Conservation (phyloP, 2,329 filamentous ascomycete species). For the Rutstroemia sp. region DNA sequence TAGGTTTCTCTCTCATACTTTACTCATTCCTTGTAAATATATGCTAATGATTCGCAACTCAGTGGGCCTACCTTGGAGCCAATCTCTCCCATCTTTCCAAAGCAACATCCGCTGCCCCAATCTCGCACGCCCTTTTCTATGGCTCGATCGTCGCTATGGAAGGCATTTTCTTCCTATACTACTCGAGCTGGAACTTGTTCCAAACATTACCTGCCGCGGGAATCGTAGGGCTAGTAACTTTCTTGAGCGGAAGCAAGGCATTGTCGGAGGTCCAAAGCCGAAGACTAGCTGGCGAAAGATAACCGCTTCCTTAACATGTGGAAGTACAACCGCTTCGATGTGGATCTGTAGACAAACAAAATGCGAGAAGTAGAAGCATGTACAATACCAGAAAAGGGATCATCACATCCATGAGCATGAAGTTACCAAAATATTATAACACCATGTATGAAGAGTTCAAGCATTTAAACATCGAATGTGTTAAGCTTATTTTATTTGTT, state of each 20-base stretch:
- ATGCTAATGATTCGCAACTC: constrained; percentile 17
- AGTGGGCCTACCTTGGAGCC: constrained; percentile 79
- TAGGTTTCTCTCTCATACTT: constrained; percentile 38
- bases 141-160: constrained; percentile 84
- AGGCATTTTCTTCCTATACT: constrained; percentile 90
- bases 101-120: constrained; percentile 66
- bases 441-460: not conserved
- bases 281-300: constrained; percentile 55
- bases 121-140: constrained; percentile 80
- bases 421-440: too few relatives aligned
- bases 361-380: not conserved
- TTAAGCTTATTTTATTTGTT: not conserved
- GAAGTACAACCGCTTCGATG: not conserved
- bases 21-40: constrained; percentile 10
- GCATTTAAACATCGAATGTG: not conserved
- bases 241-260: constrained; percentile 83
- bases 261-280: constrained; percentile 88
- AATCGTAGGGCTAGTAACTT: constrained; percentile 61
- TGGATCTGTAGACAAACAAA: not conserved
- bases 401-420: too few relatives aligned
- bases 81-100: constrained; percentile 73
- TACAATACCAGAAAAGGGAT: constrained; percentile 5
- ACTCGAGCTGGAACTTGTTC: constrained; percentile 86
- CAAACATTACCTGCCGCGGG: constrained; percentile 70
- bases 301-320: not conserved